These are phyloP conservation scores for Candida easanensis DNA, from an alignment of 805 yeast genomes.

Conservation along the genomic window DNA sequence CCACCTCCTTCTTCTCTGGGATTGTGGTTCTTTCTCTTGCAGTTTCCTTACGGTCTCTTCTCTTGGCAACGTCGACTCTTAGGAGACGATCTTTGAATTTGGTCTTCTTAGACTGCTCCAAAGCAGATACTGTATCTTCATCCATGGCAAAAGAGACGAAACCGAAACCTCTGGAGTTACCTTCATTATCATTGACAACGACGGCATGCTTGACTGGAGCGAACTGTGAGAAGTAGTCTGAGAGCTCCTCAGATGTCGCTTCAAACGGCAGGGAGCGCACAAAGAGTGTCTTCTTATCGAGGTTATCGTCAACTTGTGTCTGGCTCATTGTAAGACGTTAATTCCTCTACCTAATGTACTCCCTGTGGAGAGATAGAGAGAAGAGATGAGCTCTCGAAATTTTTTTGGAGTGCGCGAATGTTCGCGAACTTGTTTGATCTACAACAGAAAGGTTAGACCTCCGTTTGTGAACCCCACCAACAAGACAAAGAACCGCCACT, in stretches of 20 bases:
- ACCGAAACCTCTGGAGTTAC: slow-evolving; percentile 89
- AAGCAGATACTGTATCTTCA: slow-evolving; percentile 79
- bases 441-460: too few species aligned
- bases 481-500: neutral
- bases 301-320: slow-evolving; percentile 23
- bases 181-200: slow-evolving; percentile 73
- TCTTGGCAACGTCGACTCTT: slow-evolving; percentile 84
- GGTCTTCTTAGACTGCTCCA: slow-evolving; percentile 59
- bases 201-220: slow-evolving; percentile 96
- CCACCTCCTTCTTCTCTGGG: slow-evolving; percentile 30
- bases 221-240: slow-evolving; percentile 84
- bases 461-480: too few species aligned
- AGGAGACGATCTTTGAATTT: slow-evolving; percentile 66
- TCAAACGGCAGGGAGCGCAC: slow-evolving; percentile 81
- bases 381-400: slow-evolving; percentile 1
- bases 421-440: neutral
- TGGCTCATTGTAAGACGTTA: neutral
- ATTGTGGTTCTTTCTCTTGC: slow-evolving; percentile 3
- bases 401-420: neutral
- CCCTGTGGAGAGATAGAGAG: neutral
- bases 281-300: slow-evolving; percentile 61
- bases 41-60: slow-evolving; percentile 69
- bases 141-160: slow-evolving; percentile 85
- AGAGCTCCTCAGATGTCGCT: slow-evolving; percentile 77
- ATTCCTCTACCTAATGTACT: too few species aligned